Evolutionary conservation across 2,329 filamentous ascomycete species (phyloP), one percentile per base, ranked within the genome.

Genomic region (Arthroderma sp.): DNA sequence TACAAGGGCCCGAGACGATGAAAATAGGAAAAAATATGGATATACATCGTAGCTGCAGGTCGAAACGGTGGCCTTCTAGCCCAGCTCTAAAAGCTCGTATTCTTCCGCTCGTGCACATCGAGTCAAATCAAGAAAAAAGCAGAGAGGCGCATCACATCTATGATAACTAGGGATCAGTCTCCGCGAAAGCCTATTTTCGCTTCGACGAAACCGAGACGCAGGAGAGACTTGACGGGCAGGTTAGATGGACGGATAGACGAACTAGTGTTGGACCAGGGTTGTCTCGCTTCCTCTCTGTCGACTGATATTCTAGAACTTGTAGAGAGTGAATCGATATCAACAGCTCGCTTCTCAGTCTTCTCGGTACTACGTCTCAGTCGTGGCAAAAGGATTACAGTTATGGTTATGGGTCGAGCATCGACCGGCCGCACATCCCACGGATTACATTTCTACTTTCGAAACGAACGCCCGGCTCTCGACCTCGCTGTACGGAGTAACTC

Each of bases 61-160:
- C 28, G 28, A 31, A 7, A 31, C 28, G 28, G 28, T 31, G 28
- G 15, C 15, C 47, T 31, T 33, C 47, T 47, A 23, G 44, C 44
- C 44, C 3, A n/a, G 2, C 1, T 8, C 25, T 19, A 31, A 31
- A 31, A 31, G 28, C 23, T 51, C 47, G 47, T 51, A 51, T 51
- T 51, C 47, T 51, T 51, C 47, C 47, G 47, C 47, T 51, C 47
- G 47, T 51, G 47, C 28, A 51, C 47, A 19, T 51, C 47, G 15
- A n/a, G 41, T 37, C 35, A 37, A 37, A 11, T 37, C 39, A 4
- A 21, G 39, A 4, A 31, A 51, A 31, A 21, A 1, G 21, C 39
- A 44, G 11, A 39, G 31, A 37, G 35, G 28, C 35, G 13, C 15
- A 38, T n/a, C 35, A 38, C 35, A 38, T 38, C 35, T 31, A 4